These are phyloP conservation scores for Paraphaeosphaeria sporulosa DNA, from an alignment of 2,329 filamentous ascomycete species.

Conservation along the genomic window DNA sequence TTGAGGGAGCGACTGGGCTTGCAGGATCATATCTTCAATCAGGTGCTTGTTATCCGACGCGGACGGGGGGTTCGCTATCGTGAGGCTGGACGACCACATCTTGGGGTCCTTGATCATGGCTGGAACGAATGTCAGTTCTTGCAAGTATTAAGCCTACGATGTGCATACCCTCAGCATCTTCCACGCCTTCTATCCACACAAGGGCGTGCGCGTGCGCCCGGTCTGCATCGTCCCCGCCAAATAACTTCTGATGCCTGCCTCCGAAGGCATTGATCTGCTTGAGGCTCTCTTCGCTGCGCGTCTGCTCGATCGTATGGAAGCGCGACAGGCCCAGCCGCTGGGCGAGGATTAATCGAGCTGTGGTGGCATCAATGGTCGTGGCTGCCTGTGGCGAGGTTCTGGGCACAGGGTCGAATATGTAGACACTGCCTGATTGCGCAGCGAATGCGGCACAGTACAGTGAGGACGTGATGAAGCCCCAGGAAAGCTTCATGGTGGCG, in stretches of 20 bases:
- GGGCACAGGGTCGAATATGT: constrained; percentile 42
- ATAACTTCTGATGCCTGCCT: constrained; percentile 49
- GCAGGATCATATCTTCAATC: constrained; percentile 44
- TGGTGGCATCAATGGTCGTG: constrained; percentile 48
- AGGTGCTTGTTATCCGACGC: constrained; percentile 46
- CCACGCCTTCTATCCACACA: constrained; percentile 52
- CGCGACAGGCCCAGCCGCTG: constrained; percentile 59
- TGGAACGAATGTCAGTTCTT: constrained; percentile 29
- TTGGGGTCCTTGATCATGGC: constrained; percentile 32
- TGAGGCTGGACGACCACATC: constrained; percentile 33
- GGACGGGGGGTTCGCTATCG: constrained; percentile 43
- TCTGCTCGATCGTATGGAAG: constrained; percentile 54
- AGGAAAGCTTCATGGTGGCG: constrained; percentile 55
- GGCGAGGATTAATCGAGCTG: constrained; percentile 59
- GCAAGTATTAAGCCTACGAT: background rate
- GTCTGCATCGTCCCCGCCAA: constrained; percentile 40
- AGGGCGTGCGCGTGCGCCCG: constrained; percentile 40
- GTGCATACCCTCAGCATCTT: constrained; percentile 43
- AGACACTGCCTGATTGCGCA: constrained; percentile 45
- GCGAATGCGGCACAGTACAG: constrained; percentile 47
- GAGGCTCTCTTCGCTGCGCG: constrained; percentile 50
- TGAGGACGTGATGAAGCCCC: constrained; percentile 49
- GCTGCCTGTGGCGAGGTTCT: constrained; percentile 21
- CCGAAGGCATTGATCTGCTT: constrained; percentile 57
- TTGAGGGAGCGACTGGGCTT: constrained; percentile 43